phyloP scores from a whole-genome alignment of 495 filamentous ascomycete genomes.

The Tuber borchii region DNA sequence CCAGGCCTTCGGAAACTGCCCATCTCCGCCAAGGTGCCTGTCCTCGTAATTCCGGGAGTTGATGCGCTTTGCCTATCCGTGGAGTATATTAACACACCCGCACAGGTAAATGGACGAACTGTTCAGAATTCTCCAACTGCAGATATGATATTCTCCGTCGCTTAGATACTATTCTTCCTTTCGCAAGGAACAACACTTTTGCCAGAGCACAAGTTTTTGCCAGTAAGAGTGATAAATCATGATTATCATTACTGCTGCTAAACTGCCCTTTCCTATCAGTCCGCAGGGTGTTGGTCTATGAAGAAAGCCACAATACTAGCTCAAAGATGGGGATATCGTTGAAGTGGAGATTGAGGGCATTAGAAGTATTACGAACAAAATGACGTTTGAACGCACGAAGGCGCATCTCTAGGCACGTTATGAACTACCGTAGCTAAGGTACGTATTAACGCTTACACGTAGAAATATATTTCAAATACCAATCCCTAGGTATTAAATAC shows the following conservation, averaged over 20 bases:
- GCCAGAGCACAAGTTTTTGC: conserved; percentile 41
- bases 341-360: conserved; percentile 67
- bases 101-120: conserved; percentile 60
- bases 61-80: too few relatives aligned
- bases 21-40: conserved; percentile 54
- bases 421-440: not conserved
- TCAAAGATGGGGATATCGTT: conserved; percentile 73
- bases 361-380: conserved; percentile 62
- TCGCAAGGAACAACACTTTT: conserved; percentile 70
- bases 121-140: conserved; percentile 68
- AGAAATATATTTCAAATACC: not conserved
- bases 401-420: conserved; percentile 46
- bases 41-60: not conserved
- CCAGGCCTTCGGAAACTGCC: conserved; percentile 60
- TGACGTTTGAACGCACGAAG: conserved; percentile 58
- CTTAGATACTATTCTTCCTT: conserved; percentile 65
- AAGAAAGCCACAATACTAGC: conserved; percentile 63
- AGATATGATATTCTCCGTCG: conserved; percentile 78
- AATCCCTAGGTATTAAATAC: not conserved
- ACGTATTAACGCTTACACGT: not conserved
- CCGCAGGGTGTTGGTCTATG: conserved; percentile 77
- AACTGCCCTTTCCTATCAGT: conserved; percentile 40
- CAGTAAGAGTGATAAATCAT: not conserved
- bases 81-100: conserved; percentile 20
- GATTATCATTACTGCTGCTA: not conserved